phyloP scores from a whole-genome alignment of 2,329 filamentous ascomycete genomes.

The Exserohilum turcica region DNA sequence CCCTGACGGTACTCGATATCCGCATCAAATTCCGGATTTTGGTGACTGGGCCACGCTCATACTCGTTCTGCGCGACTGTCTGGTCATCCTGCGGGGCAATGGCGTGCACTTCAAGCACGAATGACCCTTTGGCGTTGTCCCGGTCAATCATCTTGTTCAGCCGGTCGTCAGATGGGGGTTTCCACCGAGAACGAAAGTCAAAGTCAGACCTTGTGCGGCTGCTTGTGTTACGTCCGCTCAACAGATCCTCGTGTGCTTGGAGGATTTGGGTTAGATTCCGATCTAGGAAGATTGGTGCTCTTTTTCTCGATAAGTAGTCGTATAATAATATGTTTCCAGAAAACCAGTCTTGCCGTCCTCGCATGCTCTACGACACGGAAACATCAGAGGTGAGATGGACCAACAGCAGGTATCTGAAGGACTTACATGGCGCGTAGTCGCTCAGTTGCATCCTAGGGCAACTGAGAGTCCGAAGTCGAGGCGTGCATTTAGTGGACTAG shows the following conservation, averaged over 20 bases:
- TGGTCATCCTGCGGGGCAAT: conserved; percentile 10
- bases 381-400: conserved; percentile 4
- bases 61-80: not conserved
- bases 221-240: conserved; percentile 5
- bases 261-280: conserved; percentile 32
- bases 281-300: conserved; percentile 31
- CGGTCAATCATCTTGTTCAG: conserved; percentile 34
- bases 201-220: not conserved
- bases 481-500: conserved; percentile 8
- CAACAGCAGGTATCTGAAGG: not conserved
- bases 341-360: conserved; percentile 22
- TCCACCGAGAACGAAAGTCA: conserved; percentile 26
- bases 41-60: not conserved
- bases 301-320: conserved; percentile 26
- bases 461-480: conserved; percentile 2
- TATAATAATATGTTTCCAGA: conserved; percentile 35
- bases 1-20: conserved; percentile 7
- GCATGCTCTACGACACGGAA: conserved; percentile 28
- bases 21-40: conserved; percentile 12
- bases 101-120: conserved; percentile 23
- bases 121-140: conserved; percentile 24
- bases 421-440: conserved; percentile 6
- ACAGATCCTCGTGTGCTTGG: conserved; percentile 21
- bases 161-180: conserved; percentile 24
- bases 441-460: conserved; percentile 18